Evolutionary conservation across 345 rosid genomes (phyloP).

Genomic region (Brassica napus): Da-Ae NC_063440.1:25402001-25402500

Average conservation of each 20-base stretch:
- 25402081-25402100: slow-evolving; percentile 27
- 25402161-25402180: slow-evolving; percentile 40
- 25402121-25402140: slow-evolving; percentile 47
- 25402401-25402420: slow-evolving; percentile 42
- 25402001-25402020: slow-evolving; percentile 95
- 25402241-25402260: slow-evolving; percentile 44
- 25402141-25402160: slow-evolving; percentile 52
- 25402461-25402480: slow-evolving; percentile 31
- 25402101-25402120: slow-evolving; percentile 41
- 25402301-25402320: slow-evolving; percentile 18
- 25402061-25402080: slow-evolving; percentile 60
- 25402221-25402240: slow-evolving; percentile 43
- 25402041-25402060: slow-evolving; percentile 63
- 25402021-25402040: slow-evolving; percentile 53
- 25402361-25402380: slow-evolving; percentile 13
- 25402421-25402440: slow-evolving; percentile 57
- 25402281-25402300: slow-evolving; percentile 39
- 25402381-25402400: slow-evolving; percentile 46
- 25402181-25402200: slow-evolving; percentile 51
- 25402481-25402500: slow-evolving; percentile 8
- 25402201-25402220: slow-evolving; percentile 43
- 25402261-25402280: slow-evolving; percentile 21
- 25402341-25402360: background rate
- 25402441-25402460: slow-evolving; percentile 56
- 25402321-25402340: slow-evolving; percentile 5